These are phyloP conservation scores for Cytospora paraplurivora DNA, from an alignment of 2,329 filamentous ascomycete genomes.

Conservation along the genomic window DNA sequence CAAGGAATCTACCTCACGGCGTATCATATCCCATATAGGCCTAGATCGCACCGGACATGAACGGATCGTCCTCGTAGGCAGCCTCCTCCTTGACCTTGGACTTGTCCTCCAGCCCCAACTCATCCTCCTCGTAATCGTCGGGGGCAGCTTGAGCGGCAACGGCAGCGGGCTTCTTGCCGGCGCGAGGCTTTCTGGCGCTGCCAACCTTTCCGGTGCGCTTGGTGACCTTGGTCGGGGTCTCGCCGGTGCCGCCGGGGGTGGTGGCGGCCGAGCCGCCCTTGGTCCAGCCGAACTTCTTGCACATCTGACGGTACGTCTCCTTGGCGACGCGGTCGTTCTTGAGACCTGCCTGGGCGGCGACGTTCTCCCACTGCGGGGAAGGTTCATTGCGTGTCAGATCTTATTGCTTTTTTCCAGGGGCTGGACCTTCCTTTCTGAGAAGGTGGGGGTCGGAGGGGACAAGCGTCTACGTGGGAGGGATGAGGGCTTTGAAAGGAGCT, in stretches of 20 bases:
- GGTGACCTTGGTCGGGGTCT: slow-evolving; percentile 24
- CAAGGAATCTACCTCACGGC: neutral
- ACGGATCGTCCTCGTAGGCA: neutral
- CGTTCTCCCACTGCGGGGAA: slow-evolving; percentile 27
- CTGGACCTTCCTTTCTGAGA: neutral
- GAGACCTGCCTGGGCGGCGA: slow-evolving; percentile 18
- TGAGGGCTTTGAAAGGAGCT: neutral
- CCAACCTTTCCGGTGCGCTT: slow-evolving; percentile 25
- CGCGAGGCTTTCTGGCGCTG: slow-evolving; percentile 13
- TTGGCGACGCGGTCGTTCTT: slow-evolving; percentile 28
- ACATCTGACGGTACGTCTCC: slow-evolving; percentile 29
- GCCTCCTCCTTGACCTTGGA: neutral
- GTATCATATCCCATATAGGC: too few relatives aligned
- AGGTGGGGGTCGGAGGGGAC: neutral
- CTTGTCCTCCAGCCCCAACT: neutral
- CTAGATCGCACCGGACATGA: slow-evolving; percentile 11
- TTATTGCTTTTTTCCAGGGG: neutral
- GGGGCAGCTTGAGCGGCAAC: neutral
- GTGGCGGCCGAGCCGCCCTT: neutral
- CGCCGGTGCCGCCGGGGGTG: neutral
- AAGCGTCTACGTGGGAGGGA: neutral
- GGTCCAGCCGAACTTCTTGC: slow-evolving; percentile 24
- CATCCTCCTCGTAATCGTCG: neutral
- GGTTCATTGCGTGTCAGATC: neutral
- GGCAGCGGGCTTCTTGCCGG: slow-evolving; percentile 10